A percentile compares a stretch with the other conserved stretches of the same genome.
Evolutionary conservation across 1,139 yeast species (phyloP).

Genomic region (Debaryomycetaceae sp.): DNA sequence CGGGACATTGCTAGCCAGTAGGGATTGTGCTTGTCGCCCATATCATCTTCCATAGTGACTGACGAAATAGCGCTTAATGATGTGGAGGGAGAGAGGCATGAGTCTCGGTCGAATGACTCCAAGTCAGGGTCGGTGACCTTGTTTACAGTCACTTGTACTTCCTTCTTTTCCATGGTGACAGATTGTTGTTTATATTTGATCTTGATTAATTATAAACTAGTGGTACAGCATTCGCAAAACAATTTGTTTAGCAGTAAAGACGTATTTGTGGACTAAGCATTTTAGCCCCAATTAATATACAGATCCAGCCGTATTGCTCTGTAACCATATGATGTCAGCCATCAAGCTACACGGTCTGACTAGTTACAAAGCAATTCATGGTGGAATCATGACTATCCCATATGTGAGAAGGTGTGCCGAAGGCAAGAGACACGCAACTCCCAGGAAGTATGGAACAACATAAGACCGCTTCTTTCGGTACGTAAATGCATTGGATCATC

Average conservation of each 20-base stretch:
- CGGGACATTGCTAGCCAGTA: neutral
- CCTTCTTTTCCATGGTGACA: neutral
- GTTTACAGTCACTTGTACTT: neutral
- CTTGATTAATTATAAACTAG: neutral
- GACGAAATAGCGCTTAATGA: neutral
- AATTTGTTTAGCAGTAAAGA: neutral
- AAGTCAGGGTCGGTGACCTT: neutral
- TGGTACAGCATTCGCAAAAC: neutral
- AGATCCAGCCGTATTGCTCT: neutral
- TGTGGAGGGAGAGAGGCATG: neutral
- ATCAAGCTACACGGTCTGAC: too few species aligned
- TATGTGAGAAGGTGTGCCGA: too few species aligned
- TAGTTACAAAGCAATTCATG: too few species aligned
- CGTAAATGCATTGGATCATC: too few species aligned
- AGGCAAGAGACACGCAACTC: too few species aligned
- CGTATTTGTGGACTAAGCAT: neutral
- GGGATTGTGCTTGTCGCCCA: neutral
- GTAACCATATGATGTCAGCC: too few species aligned
- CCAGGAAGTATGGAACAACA: too few species aligned
- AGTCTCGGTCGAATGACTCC: neutral
- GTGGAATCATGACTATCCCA: too few species aligned
- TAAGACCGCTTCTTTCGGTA: too few species aligned
- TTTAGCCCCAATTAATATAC: neutral
- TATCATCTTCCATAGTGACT: neutral
- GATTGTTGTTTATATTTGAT: neutral